These are phyloP conservation scores for Cryptosporidium viatorum DNA, from an alignment of 169 alveolate species.

Conservation along the genomic window DNA sequence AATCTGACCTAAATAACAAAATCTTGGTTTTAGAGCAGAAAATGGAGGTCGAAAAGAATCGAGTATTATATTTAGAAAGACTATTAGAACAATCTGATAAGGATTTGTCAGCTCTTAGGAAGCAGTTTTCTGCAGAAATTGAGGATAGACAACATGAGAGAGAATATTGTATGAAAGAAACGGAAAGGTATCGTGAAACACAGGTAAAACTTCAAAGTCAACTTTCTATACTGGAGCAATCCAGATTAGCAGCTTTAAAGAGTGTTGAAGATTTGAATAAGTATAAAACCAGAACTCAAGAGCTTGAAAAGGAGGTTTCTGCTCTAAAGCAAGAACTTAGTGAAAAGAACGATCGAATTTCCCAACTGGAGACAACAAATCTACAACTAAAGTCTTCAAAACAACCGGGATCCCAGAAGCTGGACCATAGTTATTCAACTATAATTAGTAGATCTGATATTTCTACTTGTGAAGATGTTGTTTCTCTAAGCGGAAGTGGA, in stretches of 20 bases:
- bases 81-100: slow-evolving; percentile 66
- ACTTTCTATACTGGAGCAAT: slow-evolving; percentile 40
- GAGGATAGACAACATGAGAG: slow-evolving; percentile 75
- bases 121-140: slow-evolving; percentile 70
- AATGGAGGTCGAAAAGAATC: slow-evolving; percentile 35
- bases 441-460: slow-evolving; percentile 31
- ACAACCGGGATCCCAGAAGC: neutral
- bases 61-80: slow-evolving; percentile 45
- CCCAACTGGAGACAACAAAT: slow-evolving; percentile 33
- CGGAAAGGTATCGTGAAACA: slow-evolving; percentile 61
- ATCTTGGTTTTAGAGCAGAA: slow-evolving; percentile 58
- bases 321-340: slow-evolving; percentile 26
- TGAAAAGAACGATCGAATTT: slow-evolving; percentile 15
- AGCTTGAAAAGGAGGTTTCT: slow-evolving; percentile 18
- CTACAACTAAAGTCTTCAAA: neutral
- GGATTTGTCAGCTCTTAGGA: slow-evolving; percentile 44
- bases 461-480: slow-evolving; percentile 51
- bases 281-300: neutral
- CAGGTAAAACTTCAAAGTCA: slow-evolving; percentile 44
- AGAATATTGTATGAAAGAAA: slow-evolving; percentile 67
- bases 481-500: neutral
- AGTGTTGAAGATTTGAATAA: slow-evolving; percentile 4
- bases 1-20: slow-evolving; percentile 22
- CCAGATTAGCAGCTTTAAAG: neutral
- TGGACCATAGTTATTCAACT: neutral